A percentile compares a stretch with the other conserved stretches of the same genome.
Conservation (phyloP, 352 stramenopile species). For the Phytophthora lateralis region DNA sequence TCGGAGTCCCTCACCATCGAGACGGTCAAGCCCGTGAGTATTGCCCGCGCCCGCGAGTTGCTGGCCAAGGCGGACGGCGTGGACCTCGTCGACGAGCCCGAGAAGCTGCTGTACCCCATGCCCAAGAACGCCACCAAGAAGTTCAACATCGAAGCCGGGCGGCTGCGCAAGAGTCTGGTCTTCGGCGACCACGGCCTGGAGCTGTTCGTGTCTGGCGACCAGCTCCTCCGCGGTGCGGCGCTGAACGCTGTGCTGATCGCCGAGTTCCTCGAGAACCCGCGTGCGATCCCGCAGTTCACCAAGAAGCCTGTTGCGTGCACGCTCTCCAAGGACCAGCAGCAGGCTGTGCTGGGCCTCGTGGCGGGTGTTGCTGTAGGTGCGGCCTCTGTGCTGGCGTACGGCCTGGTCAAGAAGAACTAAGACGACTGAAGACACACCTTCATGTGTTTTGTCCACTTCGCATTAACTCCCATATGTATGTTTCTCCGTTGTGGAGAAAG, state of each 20-base stretch:
- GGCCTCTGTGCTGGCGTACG: slow-evolving; percentile 38
- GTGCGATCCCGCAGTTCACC: slow-evolving; percentile 60
- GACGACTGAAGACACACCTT: slow-evolving; percentile 19
- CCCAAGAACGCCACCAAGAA: slow-evolving; percentile 96
- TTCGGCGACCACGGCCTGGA: slow-evolving; percentile 97
- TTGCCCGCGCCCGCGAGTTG: slow-evolving; percentile 83
- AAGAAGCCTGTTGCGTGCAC: slow-evolving; percentile 57
- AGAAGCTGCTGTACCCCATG: slow-evolving; percentile 95
- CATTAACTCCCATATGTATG: background rate
- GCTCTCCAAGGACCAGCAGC: slow-evolving; percentile 41
- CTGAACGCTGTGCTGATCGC: slow-evolving; percentile 98
- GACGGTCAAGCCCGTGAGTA: slow-evolving; percentile 90
- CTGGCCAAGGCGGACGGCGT: slow-evolving; percentile 91
- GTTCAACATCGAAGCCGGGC: slow-evolving; percentile 98
- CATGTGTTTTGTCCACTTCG: slow-evolving; percentile 12
- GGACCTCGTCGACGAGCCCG: slow-evolving; percentile 92
- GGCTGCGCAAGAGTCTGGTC: slow-evolving; percentile 93
- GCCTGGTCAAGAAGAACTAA: slow-evolving; percentile 63
- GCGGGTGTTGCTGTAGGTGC: slow-evolving; percentile 47
- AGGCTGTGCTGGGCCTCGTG: slow-evolving; percentile 36
- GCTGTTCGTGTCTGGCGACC: slow-evolving; percentile 97
- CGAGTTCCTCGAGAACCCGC: slow-evolving; percentile 87
- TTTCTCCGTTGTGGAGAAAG: background rate
- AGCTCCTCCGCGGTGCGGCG: slow-evolving; percentile 96
- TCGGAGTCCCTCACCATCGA: slow-evolving; percentile 97